phyloP scores from a whole-genome alignment of 2,329 filamentous ascomycete genomes.

The Torrubiella hemipterigena region DNA sequence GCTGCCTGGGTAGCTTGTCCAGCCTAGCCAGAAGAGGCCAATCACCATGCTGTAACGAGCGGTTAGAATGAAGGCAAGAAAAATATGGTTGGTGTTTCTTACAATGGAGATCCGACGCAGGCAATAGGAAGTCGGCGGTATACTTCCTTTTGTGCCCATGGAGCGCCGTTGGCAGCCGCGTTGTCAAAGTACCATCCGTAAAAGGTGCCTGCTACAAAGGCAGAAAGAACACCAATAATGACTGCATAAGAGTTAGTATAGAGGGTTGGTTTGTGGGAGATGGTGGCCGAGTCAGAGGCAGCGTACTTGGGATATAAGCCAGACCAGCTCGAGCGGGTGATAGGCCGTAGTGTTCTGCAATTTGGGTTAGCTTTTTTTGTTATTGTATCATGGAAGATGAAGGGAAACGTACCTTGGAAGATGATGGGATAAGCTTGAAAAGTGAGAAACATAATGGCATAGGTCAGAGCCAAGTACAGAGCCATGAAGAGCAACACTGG shows the following conservation, averaged over 20 bases:
- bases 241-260: no score
- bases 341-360: slow-evolving; percentile 26
- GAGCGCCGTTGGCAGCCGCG: slow-evolving; percentile 12
- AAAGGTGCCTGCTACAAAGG: slow-evolving; percentile 12
- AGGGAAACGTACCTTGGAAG: slow-evolving; percentile 18
- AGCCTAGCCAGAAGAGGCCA: slow-evolving; percentile 48
- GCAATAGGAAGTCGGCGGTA: slow-evolving; percentile 25
- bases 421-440: slow-evolving; percentile 40
- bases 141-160: slow-evolving; percentile 19
- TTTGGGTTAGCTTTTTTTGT: no score
- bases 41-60: slow-evolving; percentile 34
- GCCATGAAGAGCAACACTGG: slow-evolving; percentile 37
- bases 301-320: slow-evolving; percentile 34
- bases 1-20: slow-evolving; percentile 33
- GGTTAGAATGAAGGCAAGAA: slow-evolving; percentile 13
- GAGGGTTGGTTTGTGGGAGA: no score
- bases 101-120: slow-evolving; percentile 51
- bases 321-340: slow-evolving; percentile 32
- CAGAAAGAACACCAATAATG: slow-evolving; percentile 11
- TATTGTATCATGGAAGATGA: background rate
- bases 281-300: no score
- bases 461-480: slow-evolving; percentile 36
- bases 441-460: slow-evolving; percentile 38
- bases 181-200: slow-evolving; percentile 17
- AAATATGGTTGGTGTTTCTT: slow-evolving; percentile 36